Base-by-base conservation (phyloP, 805 yeast genomes). In the Grigorovia humatica region DNA sequence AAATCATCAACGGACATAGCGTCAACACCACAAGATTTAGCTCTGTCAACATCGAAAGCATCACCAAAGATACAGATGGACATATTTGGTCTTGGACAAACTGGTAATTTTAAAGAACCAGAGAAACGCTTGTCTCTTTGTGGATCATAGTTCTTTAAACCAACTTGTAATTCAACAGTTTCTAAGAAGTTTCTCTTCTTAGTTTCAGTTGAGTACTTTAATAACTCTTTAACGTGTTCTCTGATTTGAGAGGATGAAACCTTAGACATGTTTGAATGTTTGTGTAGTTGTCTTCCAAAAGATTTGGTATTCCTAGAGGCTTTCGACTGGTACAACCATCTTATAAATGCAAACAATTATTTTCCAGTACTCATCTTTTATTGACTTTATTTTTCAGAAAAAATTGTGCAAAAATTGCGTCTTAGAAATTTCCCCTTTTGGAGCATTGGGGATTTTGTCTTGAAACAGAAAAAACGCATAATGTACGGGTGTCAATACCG, bases 71-170 rank as follows among this genome's bases (percentile, higher is more conserved):
- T 89, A 81, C 99, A 93, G 81, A 93, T 78, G 78, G 98, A 87
- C 98, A 93, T 88, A 96, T 93, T 93, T 80, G 99, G 99, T 84
- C 99, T 95, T 81, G 99, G 99, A 65, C 95, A 96, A 73, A 83
- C 84, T 73, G 99, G 99, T 70, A 93, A 82, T 80, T 84, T 93
- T 80, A 93, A 84, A 73, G 98, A 73, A 81, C 99, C 99, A 75
- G 98, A 91, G 97, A 93, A 93, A 89, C 99, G 98, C 90, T 93
- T 93, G 80, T 93, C 99, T 88, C 99, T 90, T 83, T 93, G 99
- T 74, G 99, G 98, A 77, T 93, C 99, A 80, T 93, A 93, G 96
- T 93, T 93, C 90, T 93, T 93, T 70, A 93, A 84, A 78, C 99
- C 99, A 73, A 93, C 96, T 82, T 93, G 99, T 74, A 93, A 83